Evolutionary conservation across 129 eudicot species (phyloP), one percentile per base, ranked within the genome.

Genomic region (Tanacetum coccineum): DNA sequence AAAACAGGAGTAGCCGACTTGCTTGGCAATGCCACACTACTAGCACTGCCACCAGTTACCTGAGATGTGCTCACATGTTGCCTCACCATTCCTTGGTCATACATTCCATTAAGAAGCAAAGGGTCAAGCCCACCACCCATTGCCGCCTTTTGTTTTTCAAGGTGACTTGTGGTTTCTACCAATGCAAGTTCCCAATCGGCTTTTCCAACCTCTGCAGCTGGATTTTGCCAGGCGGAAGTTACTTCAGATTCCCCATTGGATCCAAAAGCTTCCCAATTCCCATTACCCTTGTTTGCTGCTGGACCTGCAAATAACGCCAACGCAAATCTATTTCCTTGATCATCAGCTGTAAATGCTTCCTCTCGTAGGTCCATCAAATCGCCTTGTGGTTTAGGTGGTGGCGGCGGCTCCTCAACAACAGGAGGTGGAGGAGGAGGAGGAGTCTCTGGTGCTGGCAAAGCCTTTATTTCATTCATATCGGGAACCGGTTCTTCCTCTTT

Each of bases 41-140:
- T 92, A 2, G 98, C 83, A 67, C 98, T 92, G 58, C 98, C 98
- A 9, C 97, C 91, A 6, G 80, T 82, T 70, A 84, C 20, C 70
- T 82, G 95, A 21, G 86, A 21, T 17, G 84, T 78, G 75, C 70
- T 73, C n/a, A 76, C 82, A 13, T 90, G 95, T 58, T 87, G 97
- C 66, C 84, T 78, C 18, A 90, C 95, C 73, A 76, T 75, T 57
- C 96, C 95, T 71, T 83, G 91, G 63, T 90, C 97, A 48, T 90
- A 90, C 88, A 90, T 90, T 3, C 97, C 97, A 15, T 90, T 84
- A 66, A 90, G 79, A 25, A 90, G 70, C 57, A 90, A 70, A 0
- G 97, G 91, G 68, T 90, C 97, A 12, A 90, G 67, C 56, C 97
- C 97, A 15, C 97, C 97, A 0, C 87, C 95, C 82, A 90, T 49